Conservation (phyloP, 2,329 filamentous ascomycete genomes). For the Curvularia sp. region DNA sequence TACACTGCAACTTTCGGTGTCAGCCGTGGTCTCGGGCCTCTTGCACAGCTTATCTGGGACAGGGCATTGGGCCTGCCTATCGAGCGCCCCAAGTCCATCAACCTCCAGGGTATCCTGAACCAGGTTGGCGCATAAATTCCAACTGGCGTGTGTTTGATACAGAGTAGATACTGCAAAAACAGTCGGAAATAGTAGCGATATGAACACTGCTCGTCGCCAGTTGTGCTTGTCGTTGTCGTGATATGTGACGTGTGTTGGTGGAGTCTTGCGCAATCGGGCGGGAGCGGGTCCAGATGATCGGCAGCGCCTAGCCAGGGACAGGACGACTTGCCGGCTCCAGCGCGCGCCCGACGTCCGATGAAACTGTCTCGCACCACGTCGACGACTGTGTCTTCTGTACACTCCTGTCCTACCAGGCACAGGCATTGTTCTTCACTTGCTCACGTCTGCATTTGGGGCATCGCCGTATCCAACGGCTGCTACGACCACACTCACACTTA, state of each 20-base stretch:
- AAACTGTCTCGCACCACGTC: conserved; percentile 25
- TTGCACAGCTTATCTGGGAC: conserved; percentile 97
- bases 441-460: not conserved
- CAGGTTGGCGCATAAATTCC: conserved; percentile 48
- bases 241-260: not conserved
- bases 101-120: conserved; percentile 83
- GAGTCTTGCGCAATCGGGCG: conserved; percentile 5
- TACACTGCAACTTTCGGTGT: conserved; percentile 78
- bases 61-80: conserved; percentile 92
- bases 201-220: not conserved
- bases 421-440: not conserved
- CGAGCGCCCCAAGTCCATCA: conserved; percentile 97
- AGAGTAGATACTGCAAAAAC: not conserved
- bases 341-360: conserved; percentile 6
- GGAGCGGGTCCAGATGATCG: conserved; percentile 19
- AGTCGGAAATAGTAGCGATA: not conserved
- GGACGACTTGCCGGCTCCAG: conserved; percentile 16
- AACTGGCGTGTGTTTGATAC: not conserved
- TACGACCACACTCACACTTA: conserved; percentile 4
- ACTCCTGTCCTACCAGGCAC: not conserved
- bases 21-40: conserved; percentile 78
- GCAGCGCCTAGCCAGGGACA: conserved; percentile 22
- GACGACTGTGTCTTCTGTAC: conserved; percentile 13
- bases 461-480: not conserved
- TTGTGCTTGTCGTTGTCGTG: not conserved